Evolutionary conservation across 169 alveolate genomes (phyloP), one percentile per base, ranked within the genome.

Genomic region (Theileria parva): DNA sequence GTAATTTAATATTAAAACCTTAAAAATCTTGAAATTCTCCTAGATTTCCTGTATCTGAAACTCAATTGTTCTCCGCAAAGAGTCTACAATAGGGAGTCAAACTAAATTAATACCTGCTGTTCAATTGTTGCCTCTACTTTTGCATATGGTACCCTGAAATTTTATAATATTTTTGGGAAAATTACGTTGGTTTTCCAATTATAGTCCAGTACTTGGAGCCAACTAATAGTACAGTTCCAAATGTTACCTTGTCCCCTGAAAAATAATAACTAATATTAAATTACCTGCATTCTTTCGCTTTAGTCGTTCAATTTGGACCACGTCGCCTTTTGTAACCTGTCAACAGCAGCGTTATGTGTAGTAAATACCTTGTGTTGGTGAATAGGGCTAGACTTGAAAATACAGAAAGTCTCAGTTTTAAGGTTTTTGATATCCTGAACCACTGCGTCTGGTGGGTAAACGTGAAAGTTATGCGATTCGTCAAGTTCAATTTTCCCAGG

Each of bases 101-200:
- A 4, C 4, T 37, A 21, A 39, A 17, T 28, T 63, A 28, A 0
- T 39, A 83, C 89, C 86, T 93, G 94, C 50, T 94, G 96, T 55
- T 94, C 97, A 8, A 94, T 78, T 19, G 94, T 87, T 15, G 96
- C 96, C 63, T 88, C 80, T 28, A 94, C 97, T 68, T 85, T 92
- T 21, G 96, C 95, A 69, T 92, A 94, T 30, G 97, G 96, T 28
- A 94, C 91, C 73, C 95, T 91, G 86, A 57, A 81, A 32, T 32
- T 21, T 37, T 25, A 50, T 50, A 11, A 65, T 32, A 66, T 13
- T 75, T 11, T 0, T 1, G 9, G 13, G 13, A 0, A 0, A 67
- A 83, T 25, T 70, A 91, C 91, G 95, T 92, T 13, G 97, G 97
- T 59, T 94, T 94, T n/a, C 97, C 97, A 39, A 94, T 92, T 12